Base-by-base conservation (phyloP, 371 early-diverging fungal genomes). In the Syncephalis fuscata region DNA sequence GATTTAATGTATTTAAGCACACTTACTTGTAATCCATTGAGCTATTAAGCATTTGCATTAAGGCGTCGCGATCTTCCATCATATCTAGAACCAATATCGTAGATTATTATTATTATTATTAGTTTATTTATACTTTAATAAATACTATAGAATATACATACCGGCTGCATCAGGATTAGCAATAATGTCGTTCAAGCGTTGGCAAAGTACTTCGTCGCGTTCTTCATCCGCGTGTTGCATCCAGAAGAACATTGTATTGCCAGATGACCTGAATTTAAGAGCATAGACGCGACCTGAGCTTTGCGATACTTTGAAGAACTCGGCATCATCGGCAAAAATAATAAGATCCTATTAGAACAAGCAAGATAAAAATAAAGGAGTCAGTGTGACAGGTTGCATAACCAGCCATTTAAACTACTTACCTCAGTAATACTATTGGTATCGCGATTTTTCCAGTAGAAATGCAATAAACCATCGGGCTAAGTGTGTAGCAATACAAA, bases 171-270 rank as follows among this genome's bases (percentile, higher is more conserved):
- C 55, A 51, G 71, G 71, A 55, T 76, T 70, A 49, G 73, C 73
- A 49, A 81, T 73, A 46, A 75, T 59, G 27, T 61, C 56, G 51
- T 79, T 78, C 21, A 76, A 69, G 39, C 65, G 61, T 4, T 49
- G 56, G 46, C 67, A 60, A 20, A 69, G 44, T 48, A 71, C 74
- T 26, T 63, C 66, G 48, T 79, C 80, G 50, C 68, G 64, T 15
- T 68, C 70, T 21, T 62, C 66, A 44, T 71, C 68, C 26, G 70
- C 63, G 46, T 71, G 76, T 55, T 88, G 88, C 68, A 85, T 75
- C 88, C 88, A 88, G 50, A 81, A 84, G 60, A 88, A 86, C 39
- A 71, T 58, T 36, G 76, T 73, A 57, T 76, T 74, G 50, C 66
- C 63, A 2, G 84, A 82, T 0, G 84, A 76, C 59, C 74, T 74